Conservation (phyloP, 805 yeast species). For the Candida koratica region DNA sequence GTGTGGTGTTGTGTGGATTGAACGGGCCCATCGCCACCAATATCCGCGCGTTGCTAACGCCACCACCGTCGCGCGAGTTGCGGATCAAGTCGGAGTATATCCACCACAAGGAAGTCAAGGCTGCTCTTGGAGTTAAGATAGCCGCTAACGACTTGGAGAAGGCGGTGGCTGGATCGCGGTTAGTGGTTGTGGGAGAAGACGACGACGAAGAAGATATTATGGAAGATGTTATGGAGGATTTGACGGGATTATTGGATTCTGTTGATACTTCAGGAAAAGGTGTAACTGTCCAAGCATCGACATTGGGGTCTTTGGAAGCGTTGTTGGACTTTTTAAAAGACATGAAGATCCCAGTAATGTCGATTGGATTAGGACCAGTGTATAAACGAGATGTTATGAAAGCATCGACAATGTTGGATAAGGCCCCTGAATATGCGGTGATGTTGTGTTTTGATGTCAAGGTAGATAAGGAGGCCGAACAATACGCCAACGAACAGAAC, state of each 20-base stretch:
- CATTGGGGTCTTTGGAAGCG: constrained; percentile 97
- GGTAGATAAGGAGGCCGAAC: constrained; percentile 97
- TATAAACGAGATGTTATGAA: constrained; percentile 97
- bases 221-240: constrained; percentile 99
- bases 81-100: constrained; percentile 95
- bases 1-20: constrained; percentile 94
- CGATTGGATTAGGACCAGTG: constrained; percentile 97
- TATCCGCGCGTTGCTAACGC: constrained; percentile 92
- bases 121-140: constrained; percentile 97
- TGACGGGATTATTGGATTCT: constrained; percentile 89
- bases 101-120: constrained; percentile 96
- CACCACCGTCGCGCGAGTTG: constrained; percentile 94
- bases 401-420: constrained; percentile 94
- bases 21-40: constrained; percentile 97
- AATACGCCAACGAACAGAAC: constrained; percentile 91
- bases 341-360: constrained; percentile 99
- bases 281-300: constrained; percentile 97
- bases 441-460: constrained; percentile 98
- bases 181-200: constrained; percentile 91
- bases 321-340: constrained; percentile 93
- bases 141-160: constrained; percentile 97
- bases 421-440: constrained; percentile 92
- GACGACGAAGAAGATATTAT: constrained; percentile 96
- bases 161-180: constrained; percentile 98
- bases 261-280: constrained; percentile 95